A percentile compares a stretch with the other conserved stretches of the same genome.
phyloP scores from a whole-genome alignment of 2,329 filamentous ascomycete genomes.

The Aureobasidium musti region DNA sequence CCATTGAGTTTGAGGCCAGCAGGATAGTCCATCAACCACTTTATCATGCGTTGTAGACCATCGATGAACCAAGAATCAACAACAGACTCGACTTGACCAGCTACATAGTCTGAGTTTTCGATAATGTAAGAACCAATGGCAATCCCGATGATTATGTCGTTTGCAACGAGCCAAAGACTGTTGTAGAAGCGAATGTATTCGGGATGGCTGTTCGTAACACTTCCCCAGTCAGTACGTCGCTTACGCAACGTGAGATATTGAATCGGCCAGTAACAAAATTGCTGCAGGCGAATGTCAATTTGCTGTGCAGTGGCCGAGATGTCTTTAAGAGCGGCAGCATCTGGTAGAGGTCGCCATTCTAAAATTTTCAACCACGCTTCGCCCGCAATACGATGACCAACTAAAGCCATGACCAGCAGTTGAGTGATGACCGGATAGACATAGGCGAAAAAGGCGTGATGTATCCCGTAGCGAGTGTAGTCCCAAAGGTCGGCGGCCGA shows the following conservation, averaged over 20 bases:
- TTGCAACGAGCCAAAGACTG: constrained; percentile 95
- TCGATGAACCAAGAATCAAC: constrained; percentile 83
- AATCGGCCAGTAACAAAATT: constrained; percentile 99
- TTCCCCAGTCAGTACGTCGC: constrained; percentile 90
- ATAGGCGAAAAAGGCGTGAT: constrained; percentile 71
- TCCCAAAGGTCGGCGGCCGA: constrained; percentile 86
- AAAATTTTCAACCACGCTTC: constrained; percentile 77
- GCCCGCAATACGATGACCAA: constrained; percentile 76
- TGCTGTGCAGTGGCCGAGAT: constrained; percentile 96
- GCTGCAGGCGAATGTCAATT: constrained; percentile 92
- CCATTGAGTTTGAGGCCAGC: constrained; percentile 94
- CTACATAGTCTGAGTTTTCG: constrained; percentile 85
- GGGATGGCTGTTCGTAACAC: constrained; percentile 89
- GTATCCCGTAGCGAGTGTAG: constrained; percentile 67
- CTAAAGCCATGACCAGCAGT: constrained; percentile 73
- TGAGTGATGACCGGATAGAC: constrained; percentile 72
- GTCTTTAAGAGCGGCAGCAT: constrained; percentile 85
- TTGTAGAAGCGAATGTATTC: constrained; percentile 99
- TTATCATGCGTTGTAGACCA: constrained; percentile 83
- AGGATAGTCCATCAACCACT: constrained; percentile 94
- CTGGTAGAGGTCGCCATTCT: constrained; percentile 79
- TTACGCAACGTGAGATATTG: constrained; percentile 91
- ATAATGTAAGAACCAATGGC: constrained; percentile 96
- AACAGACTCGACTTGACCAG: constrained; percentile 72
- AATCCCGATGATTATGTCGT: constrained; percentile 98